Conservation (phyloP, 2,329 filamentous ascomycete genomes). For the Diaporthe australafricana region DNA sequence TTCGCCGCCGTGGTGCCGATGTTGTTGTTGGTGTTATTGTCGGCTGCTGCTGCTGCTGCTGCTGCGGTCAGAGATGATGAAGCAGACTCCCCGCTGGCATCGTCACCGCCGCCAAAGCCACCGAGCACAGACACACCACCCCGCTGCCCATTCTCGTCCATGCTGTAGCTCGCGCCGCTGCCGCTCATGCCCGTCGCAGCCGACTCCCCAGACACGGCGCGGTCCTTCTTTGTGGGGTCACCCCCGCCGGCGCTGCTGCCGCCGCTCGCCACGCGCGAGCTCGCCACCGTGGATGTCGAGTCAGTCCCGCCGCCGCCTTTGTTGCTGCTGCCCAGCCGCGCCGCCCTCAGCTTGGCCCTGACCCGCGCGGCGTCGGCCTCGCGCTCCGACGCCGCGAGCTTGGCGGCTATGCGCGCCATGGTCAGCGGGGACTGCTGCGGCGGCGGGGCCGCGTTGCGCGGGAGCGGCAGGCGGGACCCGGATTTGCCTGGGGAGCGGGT, state of each 20-base stretch:
- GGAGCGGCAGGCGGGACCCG: slow-evolving; percentile 49
- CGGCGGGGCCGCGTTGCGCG: slow-evolving; percentile 49
- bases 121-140: slow-evolving; percentile 1
- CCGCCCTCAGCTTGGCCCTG: slow-evolving; percentile 70
- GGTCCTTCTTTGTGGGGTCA: slow-evolving; percentile 36
- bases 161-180: slow-evolving; percentile 11
- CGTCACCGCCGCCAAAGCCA: background rate
- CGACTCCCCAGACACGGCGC: slow-evolving; percentile 20
- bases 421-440: slow-evolving; percentile 68
- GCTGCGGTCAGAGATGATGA: background rate
- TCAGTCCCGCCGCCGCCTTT: slow-evolving; percentile 39
- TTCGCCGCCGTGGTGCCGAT: background rate
- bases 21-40: background rate
- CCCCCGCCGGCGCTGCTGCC: background rate
- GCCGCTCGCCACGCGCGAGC: slow-evolving; percentile 13
- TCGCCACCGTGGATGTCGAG: slow-evolving; percentile 36
- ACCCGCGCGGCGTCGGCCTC: slow-evolving; percentile 74
- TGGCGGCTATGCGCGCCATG: slow-evolving; percentile 72
- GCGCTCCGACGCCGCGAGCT: slow-evolving; percentile 72
- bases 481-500: slow-evolving; percentile 43
- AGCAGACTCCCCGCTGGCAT: background rate
- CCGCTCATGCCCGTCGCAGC: slow-evolving; percentile 13
- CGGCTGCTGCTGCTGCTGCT: background rate
- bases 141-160: slow-evolving; percentile 31
- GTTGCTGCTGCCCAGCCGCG: slow-evolving; percentile 53